Evolutionary conservation across 257 asterid species (phyloP).

Genomic region (Linaria vulgaris): DNA sequence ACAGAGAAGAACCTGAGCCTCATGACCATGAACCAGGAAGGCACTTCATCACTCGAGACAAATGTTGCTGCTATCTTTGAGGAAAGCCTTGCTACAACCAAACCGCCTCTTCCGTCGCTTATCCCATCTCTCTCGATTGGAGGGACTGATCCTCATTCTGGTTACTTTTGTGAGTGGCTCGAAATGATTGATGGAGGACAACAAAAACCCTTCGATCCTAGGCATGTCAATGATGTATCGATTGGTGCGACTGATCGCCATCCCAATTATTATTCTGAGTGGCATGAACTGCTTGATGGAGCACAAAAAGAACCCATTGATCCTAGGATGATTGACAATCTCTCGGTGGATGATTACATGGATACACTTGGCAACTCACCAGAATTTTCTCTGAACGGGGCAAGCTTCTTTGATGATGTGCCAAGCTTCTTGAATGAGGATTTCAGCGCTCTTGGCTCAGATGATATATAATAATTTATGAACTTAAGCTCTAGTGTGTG

Average conservation of each 20-base stretch:
- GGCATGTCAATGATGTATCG: not conserved
- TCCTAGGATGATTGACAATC: too few relatives aligned
- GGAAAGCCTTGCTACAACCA: not conserved
- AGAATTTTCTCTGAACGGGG: not conserved
- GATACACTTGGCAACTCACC: not conserved
- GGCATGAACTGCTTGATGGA: too few relatives aligned
- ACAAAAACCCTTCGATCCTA: not conserved
- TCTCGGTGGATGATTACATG: not conserved
- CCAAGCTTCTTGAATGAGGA: not conserved
- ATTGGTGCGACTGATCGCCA: too few relatives aligned
- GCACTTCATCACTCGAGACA: too few relatives aligned
- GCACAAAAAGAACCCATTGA: too few relatives aligned
- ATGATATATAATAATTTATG: too few relatives aligned
- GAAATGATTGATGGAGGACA: conserved; percentile 1
- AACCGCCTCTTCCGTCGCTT: not conserved
- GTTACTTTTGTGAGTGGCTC: not conserved
- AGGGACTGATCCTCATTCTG: not conserved
- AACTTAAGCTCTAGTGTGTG: too few relatives aligned
- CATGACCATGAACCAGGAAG: conserved; percentile 1
- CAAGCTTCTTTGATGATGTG: conserved; percentile 4
- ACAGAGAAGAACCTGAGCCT: not conserved
- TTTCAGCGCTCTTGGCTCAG: too few relatives aligned
- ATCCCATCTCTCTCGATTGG: not conserved
- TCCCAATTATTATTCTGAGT: too few relatives aligned
- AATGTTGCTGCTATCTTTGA: not conserved